Evolutionary conservation across 345 rosid species (phyloP).

Genomic region (Reutealis trisperma): DNA sequence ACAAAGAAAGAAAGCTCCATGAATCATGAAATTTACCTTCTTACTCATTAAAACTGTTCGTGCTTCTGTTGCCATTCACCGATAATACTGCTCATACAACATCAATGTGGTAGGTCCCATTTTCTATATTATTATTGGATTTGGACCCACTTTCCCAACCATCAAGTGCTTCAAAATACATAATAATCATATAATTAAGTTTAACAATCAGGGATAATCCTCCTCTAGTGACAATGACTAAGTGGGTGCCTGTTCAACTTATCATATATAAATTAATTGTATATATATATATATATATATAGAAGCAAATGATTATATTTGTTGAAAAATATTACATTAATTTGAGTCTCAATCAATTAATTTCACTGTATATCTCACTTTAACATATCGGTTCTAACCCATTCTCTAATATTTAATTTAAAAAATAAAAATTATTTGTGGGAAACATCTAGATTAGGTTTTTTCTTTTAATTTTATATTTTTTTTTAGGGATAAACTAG

Average conservation of each 20-base stretch:
- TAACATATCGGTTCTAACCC: too few species aligned
- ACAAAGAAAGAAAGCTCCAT: constrained; percentile 3
- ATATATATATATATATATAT: too few species aligned
- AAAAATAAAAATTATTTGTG: neutral
- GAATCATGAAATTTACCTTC: constrained; percentile 15
- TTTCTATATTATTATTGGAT: constrained; percentile 18
- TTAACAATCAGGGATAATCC: constrained; percentile 16
- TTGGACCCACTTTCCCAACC: constrained; percentile 12
- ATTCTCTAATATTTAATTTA: too few species aligned
- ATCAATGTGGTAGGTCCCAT: constrained; percentile 34
- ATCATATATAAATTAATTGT: neutral
- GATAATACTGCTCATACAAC: constrained; percentile 21
- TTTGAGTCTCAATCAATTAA: too few species aligned
- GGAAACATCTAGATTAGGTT: constrained; percentile 16
- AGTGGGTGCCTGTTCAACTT: constrained; percentile 2
- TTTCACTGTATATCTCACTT: too few species aligned
- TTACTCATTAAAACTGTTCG: constrained; percentile 3
- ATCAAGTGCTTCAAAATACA: constrained; percentile 15
- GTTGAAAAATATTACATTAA: too few species aligned
- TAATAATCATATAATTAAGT: constrained; percentile 23
- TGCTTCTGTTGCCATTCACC: constrained; percentile 12
- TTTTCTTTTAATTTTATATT: neutral
- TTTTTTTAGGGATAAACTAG: too few species aligned
- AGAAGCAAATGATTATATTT: neutral
- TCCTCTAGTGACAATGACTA: constrained; percentile 1